These are phyloP conservation scores for Mangifera indica DNA, from an alignment of 345 rosid genomes.

Conservation along the genomic window DNA sequence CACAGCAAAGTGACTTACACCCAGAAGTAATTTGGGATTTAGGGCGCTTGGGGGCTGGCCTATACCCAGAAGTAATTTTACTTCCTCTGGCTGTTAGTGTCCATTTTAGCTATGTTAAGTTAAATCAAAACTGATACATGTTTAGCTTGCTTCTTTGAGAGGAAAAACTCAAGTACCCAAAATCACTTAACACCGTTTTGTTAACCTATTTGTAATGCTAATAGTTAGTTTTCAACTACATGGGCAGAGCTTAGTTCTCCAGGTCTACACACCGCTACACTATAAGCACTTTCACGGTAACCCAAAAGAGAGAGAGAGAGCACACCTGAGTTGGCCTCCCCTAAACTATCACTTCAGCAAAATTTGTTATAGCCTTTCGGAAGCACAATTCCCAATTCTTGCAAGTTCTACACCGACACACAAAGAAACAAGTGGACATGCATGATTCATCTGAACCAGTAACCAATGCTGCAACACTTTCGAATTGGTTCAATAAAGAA, in stretches of 20 bases:
- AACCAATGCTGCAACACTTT: neutral
- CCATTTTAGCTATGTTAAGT: neutral
- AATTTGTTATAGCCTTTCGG: neutral
- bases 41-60: neutral
- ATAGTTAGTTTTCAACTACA: neutral
- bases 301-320: neutral
- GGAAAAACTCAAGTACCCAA: neutral
- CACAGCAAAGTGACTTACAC: too few species aligned
- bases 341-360: neutral
- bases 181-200: neutral
- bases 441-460: neutral
- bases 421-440: neutral
- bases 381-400: neutral
- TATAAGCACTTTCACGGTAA: neutral
- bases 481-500: neutral
- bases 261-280: neutral
- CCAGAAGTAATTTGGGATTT: too few species aligned
- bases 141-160: too few species aligned
- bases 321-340: neutral
- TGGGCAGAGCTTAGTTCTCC: too few species aligned
- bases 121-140: neutral
- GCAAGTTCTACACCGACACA: neutral
- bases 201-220: too few species aligned
- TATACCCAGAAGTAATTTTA: neutral
- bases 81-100: neutral